Percentiles rank a stretch among this genome's conserved stretches.
phyloP scores from a whole-genome alignment of 192 early-diverging fungal genomes.

The Phycomyces nitens region DNA sequence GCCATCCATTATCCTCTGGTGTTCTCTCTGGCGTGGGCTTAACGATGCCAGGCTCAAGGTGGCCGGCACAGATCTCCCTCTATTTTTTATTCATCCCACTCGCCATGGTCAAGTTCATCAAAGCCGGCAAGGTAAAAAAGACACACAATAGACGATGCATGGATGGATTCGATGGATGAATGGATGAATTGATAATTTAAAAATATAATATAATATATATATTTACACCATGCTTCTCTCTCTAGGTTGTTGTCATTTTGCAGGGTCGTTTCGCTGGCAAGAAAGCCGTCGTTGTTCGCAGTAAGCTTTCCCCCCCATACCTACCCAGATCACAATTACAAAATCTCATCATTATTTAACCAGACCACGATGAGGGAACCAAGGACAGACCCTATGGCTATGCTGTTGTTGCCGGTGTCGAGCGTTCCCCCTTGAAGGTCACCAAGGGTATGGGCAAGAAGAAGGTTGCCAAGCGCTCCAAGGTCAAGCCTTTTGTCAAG shows the following conservation, averaged over 20 bases:
- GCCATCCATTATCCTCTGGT: too few relatives aligned
- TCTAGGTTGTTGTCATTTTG: constrained; percentile 94
- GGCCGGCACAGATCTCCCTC: constrained; percentile 1
- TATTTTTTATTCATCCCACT: constrained; percentile 15
- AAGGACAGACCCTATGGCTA: constrained; percentile 95
- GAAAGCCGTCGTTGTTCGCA: constrained; percentile 99
- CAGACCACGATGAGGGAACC: constrained; percentile 92
- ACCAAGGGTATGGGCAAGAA: constrained; percentile 93
- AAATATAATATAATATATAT: not conserved
- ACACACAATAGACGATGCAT: too few relatives aligned
- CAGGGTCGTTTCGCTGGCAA: constrained; percentile 98
- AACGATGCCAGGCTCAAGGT: not conserved
- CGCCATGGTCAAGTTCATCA: constrained; percentile 54
- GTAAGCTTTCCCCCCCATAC: constrained; percentile 34
- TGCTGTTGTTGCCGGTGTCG: constrained; percentile 97
- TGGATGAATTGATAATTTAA: constrained; percentile 28
- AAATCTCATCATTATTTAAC: too few relatives aligned
- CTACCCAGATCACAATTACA: constrained; percentile 71
- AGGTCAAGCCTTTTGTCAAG: constrained; percentile 99
- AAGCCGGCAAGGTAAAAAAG: constrained; percentile 52
- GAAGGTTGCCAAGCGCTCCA: constrained; percentile 93
- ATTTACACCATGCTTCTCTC: not conserved
- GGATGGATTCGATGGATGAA: constrained; percentile 6
- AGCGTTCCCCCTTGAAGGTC: constrained; percentile 96
- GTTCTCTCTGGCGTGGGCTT: too few relatives aligned